phyloP scores from a whole-genome alignment of 805 yeast genomes.

The Starmerella sp. region DNA sequence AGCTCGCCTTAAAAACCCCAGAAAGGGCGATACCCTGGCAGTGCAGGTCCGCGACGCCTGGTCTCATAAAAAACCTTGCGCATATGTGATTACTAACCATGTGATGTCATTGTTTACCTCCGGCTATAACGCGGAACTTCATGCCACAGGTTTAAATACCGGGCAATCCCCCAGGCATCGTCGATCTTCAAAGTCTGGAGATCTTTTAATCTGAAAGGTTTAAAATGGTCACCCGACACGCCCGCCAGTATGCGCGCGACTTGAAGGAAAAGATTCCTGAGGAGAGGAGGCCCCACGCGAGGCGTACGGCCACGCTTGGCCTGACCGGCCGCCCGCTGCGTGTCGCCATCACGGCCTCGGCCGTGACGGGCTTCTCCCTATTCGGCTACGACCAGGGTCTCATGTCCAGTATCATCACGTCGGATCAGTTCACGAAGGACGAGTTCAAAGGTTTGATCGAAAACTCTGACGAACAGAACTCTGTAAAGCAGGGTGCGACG shows the following conservation, averaged over 20 bases:
- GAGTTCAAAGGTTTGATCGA: slow-evolving; percentile 35
- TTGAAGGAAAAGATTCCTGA: slow-evolving; percentile 18
- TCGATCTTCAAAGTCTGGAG: not conserved
- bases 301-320: slow-evolving; percentile 43
- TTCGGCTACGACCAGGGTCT: slow-evolving; percentile 31
- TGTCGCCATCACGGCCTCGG: slow-evolving; percentile 42
- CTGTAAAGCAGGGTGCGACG: slow-evolving; percentile 57
- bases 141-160: slow-evolving; percentile 9
- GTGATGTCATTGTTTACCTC: slow-evolving; percentile 14
- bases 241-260: slow-evolving; percentile 12
- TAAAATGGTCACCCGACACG: slow-evolving; percentile 17
- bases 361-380: slow-evolving; percentile 49
- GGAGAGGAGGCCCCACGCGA: slow-evolving; percentile 17
- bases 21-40: not conserved
- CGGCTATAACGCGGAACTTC: not conserved
- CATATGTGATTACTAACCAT: not conserved
- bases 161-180: not conserved
- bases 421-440: slow-evolving; percentile 44
- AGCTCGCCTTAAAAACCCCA: not conserved
- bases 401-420: slow-evolving; percentile 32
- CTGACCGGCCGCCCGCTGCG: slow-evolving; percentile 44
- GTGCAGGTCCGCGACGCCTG: not conserved
- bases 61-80: not conserved
- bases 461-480: slow-evolving; percentile 34
- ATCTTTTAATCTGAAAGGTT: not conserved